These are phyloP conservation scores for Venustampulla echinocandica DNA, from an alignment of 495 filamentous ascomycete genomes.

Conservation along the genomic window DNA sequence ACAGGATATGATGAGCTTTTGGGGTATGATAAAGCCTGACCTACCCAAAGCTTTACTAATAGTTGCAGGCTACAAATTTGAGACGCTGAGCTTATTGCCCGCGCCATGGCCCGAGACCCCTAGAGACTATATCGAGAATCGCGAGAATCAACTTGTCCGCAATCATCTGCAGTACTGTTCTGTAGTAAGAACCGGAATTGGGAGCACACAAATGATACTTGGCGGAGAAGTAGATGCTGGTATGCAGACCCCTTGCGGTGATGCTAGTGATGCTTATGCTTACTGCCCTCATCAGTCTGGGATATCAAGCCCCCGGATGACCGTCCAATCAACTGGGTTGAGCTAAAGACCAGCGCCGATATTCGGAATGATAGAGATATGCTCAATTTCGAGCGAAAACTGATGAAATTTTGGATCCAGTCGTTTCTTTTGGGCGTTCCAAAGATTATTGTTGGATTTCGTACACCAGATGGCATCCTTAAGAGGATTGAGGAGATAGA, in stretches of 20 bases:
- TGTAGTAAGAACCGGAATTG: slow-evolving; percentile 79
- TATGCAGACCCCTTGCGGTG: slow-evolving; percentile 41
- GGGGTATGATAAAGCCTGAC: slow-evolving; percentile 34
- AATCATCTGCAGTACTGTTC: slow-evolving; percentile 94
- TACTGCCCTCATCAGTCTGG: slow-evolving; percentile 49
- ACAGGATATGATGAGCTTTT: slow-evolving; percentile 58
- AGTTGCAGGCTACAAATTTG: slow-evolving; percentile 84
- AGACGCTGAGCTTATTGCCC: slow-evolving; percentile 69
- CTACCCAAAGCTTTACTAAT: slow-evolving; percentile 14
- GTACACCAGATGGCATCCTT: slow-evolving; percentile 64
- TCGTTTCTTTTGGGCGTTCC: slow-evolving; percentile 90
- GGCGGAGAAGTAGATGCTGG: slow-evolving; percentile 91
- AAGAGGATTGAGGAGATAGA: slow-evolving; percentile 63
- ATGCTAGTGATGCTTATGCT: not conserved
- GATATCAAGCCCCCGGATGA: slow-evolving; percentile 60
- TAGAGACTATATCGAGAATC: slow-evolving; percentile 67
- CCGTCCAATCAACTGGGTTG: slow-evolving; percentile 77
- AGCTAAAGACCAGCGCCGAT: slow-evolving; percentile 83
- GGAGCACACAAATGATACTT: slow-evolving; percentile 58
- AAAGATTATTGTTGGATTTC: slow-evolving; percentile 84
- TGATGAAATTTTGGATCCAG: slow-evolving; percentile 93
- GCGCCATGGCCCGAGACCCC: slow-evolving; percentile 60
- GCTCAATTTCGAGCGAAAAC: slow-evolving; percentile 74
- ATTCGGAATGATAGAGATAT: slow-evolving; percentile 54
- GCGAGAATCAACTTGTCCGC: slow-evolving; percentile 61